These are phyloP conservation scores for Chlorophyllum brunneum DNA, from an alignment of 768 basidiomycete genomes.

Conservation along the genomic window DNA sequence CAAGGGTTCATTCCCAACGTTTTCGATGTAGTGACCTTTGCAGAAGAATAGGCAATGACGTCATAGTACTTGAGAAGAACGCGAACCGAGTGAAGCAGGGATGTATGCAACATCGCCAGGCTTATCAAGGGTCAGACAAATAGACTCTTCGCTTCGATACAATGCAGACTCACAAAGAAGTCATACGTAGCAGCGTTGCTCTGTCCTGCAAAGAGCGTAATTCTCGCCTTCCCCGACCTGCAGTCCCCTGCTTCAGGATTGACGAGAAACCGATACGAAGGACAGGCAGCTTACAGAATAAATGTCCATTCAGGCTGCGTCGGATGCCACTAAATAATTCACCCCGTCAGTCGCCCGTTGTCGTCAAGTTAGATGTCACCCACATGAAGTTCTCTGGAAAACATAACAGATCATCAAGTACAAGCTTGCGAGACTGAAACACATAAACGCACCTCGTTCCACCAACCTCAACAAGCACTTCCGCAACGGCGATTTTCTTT, in stretches of 20 bases:
- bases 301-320: slow-evolving; percentile 65
- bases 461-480: slow-evolving; percentile 56
- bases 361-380: background rate
- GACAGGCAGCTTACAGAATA: slow-evolving; percentile 38
- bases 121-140: slow-evolving; percentile 14
- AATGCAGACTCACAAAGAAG: slow-evolving; percentile 36
- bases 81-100: slow-evolving; percentile 31
- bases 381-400: background rate
- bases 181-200: slow-evolving; percentile 60
- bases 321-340: slow-evolving; percentile 59
- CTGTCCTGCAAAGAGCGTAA: slow-evolving; percentile 57
- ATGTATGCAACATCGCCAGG: slow-evolving; percentile 37
- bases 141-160: background rate
- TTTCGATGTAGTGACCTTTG: slow-evolving; percentile 64
- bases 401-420: background rate
- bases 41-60: slow-evolving; percentile 1
- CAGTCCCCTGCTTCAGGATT: too few relatives aligned
- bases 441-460: slow-evolving; percentile 46
- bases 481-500: slow-evolving; percentile 50
- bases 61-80: background rate
- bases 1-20: slow-evolving; percentile 56
- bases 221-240: slow-evolving; percentile 41
- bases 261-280: too few relatives aligned
- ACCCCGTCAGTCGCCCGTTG: background rate
- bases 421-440: background rate